Evolutionary conservation across 2,329 filamentous ascomycete species (phyloP).

Genomic region (Emydomyces testavorans): DNA sequence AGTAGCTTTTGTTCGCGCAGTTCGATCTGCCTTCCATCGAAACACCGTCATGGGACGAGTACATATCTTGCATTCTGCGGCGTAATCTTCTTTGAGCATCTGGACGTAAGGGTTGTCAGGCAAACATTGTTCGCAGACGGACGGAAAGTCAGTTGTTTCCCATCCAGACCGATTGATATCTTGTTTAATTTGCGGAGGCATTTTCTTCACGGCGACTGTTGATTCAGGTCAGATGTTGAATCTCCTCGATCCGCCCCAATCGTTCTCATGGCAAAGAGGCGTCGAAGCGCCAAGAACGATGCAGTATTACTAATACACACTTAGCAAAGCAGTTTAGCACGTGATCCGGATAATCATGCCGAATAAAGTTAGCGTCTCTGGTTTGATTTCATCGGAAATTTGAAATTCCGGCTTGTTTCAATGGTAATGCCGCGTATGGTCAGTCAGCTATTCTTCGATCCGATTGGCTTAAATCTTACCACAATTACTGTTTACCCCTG

Average conservation of each 20-base stretch:
- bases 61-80: conserved; percentile 76
- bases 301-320: no score
- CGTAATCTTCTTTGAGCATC: conserved; percentile 96
- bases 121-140: conserved; percentile 68
- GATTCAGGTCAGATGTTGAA: not conserved
- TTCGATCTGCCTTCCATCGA: conserved; percentile 85
- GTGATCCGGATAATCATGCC: not conserved
- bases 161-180: conserved; percentile 91
- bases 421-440: no score
- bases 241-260: no score
- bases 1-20: conserved; percentile 80
- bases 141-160: conserved; percentile 57
- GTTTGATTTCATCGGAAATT: not conserved
- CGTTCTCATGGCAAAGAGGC: no score
- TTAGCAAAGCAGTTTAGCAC: not conserved
- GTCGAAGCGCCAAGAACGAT: not conserved
- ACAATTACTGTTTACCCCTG: conserved; percentile 10
- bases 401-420: not conserved
- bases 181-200: conserved; percentile 88
- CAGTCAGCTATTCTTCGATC: not conserved
- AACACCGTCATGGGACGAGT: conserved; percentile 94
- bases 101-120: conserved; percentile 96
- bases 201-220: conserved; percentile 14
- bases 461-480: not conserved
- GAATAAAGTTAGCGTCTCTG: conserved; percentile 1